Evolutionary conservation across 2,329 filamentous ascomycete species (phyloP), one percentile per base, ranked within the genome.

Genomic region (Aspergillus udagawae): DNA sequence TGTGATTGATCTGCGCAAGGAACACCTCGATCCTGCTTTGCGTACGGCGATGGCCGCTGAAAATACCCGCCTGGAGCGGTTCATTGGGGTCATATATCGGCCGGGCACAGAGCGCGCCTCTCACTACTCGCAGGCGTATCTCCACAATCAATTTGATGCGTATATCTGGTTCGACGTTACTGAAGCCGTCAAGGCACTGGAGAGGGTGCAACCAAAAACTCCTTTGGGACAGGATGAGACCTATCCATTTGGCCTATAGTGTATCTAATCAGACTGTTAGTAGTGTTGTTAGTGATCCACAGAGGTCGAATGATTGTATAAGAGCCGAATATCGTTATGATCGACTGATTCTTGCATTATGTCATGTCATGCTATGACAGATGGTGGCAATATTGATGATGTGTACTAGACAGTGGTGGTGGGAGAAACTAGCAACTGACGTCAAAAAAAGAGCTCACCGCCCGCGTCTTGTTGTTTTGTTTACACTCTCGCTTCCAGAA

Each of bases 11-110:
- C 65, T 83, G 45, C 72, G 80, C 5, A 65, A 70, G 23, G 72
- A 67, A 3, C 57, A 63, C 5, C 70, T 75, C 25, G 66, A 77
- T 56, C 63, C 68, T 6, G 60, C 68, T 51, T 61, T 80, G 45
- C 64, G 73, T n/a, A 57, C 69, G 49, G 71, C 69, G 8, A 64
- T 82, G 49, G 65, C 62, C 49, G 67, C 68, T 42, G 74, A 73
- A 63, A 66, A 61, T 14, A 56, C 55, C 1, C 65, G 74, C 49
- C 65, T 82, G n/a, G 73, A 83, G 68, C 71, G 80, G 10, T 82
- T 82, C 60, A 83, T 83, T 48, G 80, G 80, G 0, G 81, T 83
- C 12, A 79, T 83, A 35, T 83, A 83, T 62, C 70, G 75, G 3
- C 80, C 80, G 3, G 68, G 72, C n/a, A 81, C 79, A 0, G 80